These are phyloP conservation scores for Podaxis rugospora DNA, from an alignment of 768 basidiomycete genomes.

Conservation along the genomic window DNA sequence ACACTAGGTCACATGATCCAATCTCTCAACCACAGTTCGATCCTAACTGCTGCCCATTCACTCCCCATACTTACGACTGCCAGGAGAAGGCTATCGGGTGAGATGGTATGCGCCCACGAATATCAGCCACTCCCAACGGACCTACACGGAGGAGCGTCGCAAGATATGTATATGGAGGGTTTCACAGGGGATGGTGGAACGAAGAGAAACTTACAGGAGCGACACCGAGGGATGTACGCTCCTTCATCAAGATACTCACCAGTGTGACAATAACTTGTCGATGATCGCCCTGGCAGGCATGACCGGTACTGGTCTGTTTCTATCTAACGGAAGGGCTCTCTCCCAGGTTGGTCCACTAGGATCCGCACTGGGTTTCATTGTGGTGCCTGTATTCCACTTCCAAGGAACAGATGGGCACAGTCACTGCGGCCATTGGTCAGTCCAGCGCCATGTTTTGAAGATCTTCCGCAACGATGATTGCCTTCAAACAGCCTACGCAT, in stretches of 20 bases:
- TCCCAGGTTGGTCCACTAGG: constrained; percentile 52
- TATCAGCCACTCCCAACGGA: constrained; percentile 6
- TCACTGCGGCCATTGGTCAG: constrained; percentile 26
- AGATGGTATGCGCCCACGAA: background rate
- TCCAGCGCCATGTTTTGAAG: background rate
- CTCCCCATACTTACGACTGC: background rate
- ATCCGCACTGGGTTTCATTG: constrained; percentile 40
- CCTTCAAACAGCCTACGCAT: constrained; percentile 20
- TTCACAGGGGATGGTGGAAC: constrained; percentile 17
- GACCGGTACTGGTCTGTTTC: constrained; percentile 54
- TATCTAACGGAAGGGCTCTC: constrained; percentile 46
- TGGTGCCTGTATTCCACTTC: constrained; percentile 21
- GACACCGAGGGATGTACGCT: constrained; percentile 20
- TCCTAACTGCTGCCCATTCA: background rate
- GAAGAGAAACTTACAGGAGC: constrained; percentile 22
- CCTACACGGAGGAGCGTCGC: background rate
- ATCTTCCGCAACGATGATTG: background rate
- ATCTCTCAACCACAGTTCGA: too few species aligned
- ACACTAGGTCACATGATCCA: background rate
- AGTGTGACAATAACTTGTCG: constrained; percentile 19
- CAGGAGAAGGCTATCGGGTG: background rate
- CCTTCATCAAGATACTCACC: background rate
- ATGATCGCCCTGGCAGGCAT: constrained; percentile 30
- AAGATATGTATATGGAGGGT: background rate
- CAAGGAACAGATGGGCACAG: constrained; percentile 24